Conservation (phyloP, 2,329 filamentous ascomycete genomes). For the Helicocarpus griseus region DNA sequence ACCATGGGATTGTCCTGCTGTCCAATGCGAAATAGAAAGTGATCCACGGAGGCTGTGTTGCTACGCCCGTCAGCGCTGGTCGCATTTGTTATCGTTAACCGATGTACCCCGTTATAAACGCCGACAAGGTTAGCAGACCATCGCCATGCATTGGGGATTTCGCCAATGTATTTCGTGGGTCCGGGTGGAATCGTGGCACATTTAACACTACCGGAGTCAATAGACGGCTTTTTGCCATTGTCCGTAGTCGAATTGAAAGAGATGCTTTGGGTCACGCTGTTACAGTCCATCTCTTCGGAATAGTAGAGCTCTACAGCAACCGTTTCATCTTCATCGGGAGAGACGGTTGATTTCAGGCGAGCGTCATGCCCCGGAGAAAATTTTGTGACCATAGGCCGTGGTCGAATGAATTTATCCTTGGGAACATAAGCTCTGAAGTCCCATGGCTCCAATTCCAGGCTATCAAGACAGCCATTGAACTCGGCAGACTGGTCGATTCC, state of each 20-base stretch:
- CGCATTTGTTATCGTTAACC: conserved; percentile 47
- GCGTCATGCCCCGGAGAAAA: conserved; percentile 54
- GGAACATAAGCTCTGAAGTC: conserved; percentile 54
- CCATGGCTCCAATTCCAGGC: conserved; percentile 44
- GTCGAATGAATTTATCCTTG: conserved; percentile 38
- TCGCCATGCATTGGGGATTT: conserved; percentile 45
- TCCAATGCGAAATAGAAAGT: conserved; percentile 52
- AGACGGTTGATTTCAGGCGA: conserved; percentile 42
- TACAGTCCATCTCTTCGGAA: conserved; percentile 52
- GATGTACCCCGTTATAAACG: conserved; percentile 53
- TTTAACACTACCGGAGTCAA: conserved; percentile 36
- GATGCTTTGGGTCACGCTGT: conserved; percentile 42
- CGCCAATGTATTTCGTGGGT: conserved; percentile 36
- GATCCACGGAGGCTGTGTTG: conserved; percentile 41
- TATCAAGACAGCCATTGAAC: conserved; percentile 47
- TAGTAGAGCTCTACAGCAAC: conserved; percentile 49
- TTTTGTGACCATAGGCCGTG: conserved; percentile 49
- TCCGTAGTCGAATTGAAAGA: conserved; percentile 45
- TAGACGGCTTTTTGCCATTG: conserved; percentile 31
- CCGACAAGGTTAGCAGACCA: conserved; percentile 44
- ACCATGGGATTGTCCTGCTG: conserved; percentile 45
- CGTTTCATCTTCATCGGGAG: conserved; percentile 31
- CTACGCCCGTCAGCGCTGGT: conserved; percentile 32
- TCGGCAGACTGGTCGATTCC: conserved; percentile 39
- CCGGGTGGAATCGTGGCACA: conserved; percentile 36